Evolutionary conservation across 1,139 yeast genomes (phyloP), one percentile per base, ranked within the genome.

Genomic region (Saccharomycopsis phalli): DNA sequence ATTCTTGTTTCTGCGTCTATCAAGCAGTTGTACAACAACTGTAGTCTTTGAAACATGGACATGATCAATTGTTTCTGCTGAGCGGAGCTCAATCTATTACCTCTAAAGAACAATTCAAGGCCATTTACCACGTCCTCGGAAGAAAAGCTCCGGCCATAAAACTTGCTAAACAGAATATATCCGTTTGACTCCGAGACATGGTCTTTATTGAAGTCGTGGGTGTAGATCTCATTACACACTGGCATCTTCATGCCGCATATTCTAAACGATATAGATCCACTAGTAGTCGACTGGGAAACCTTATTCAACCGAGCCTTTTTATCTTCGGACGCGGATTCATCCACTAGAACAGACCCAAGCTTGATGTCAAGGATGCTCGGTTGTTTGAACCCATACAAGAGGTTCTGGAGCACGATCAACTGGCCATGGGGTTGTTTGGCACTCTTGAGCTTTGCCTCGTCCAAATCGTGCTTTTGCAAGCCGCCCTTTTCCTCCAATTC

Each of bases 351-450:
- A 4, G 75, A 60, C 0, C 98, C 98, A 4, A 91, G 65, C 55
- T 91, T 91, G 40, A 88, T 73, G 55, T 91, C 98, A 48, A 88
- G 54, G 2, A 91, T 69, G 45, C 82, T 73, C 0, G 98, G 97
- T 37, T 64, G 61, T 3, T 45, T 55, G 53, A 68, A 83, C 1
- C 84, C 84, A 45, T 70, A 58, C 37, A 81, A 63, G 3, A 80
- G 58, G 56, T 88, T 91, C 51, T 77, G 78, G 36, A 91, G 61
- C n/a, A 88, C 93, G n/a, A 86, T 56, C 16, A 16, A 35, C 16
- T 28, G 19, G n/a, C 7, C 10, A 7, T 8, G 14, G 11, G 7
- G 6, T 8, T n/a, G n/a, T n/a, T n/a, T n/a, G n/a, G n/a, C n/a
- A n/a, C n/a, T n/a, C n/a, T n/a, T n/a, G 6, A 11, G 11, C 19